These are phyloP conservation scores for Marasmius tenuissimus DNA, from an alignment of 1,284 basidiomycete genomes.

Conservation along the genomic window DNA sequence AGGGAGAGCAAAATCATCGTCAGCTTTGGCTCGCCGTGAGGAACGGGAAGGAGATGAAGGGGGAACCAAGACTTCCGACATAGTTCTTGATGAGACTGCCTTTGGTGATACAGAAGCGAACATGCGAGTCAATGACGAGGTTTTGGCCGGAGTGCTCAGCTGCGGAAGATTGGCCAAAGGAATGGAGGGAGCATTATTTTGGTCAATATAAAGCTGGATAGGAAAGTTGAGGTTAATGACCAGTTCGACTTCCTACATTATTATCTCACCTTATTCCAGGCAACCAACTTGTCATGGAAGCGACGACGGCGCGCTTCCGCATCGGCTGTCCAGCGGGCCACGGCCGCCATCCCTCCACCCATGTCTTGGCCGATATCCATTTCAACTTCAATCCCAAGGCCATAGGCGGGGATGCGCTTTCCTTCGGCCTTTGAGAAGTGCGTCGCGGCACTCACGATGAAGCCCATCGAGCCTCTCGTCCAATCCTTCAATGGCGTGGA, in stretches of 20 bases:
- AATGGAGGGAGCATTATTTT: constrained; percentile 48
- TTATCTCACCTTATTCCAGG: constrained; percentile 58
- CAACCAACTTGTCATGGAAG: constrained; percentile 57
- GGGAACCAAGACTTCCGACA: constrained; percentile 30
- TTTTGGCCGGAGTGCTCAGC: constrained; percentile 49
- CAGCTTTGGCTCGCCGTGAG: constrained; percentile 46
- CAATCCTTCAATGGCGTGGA: constrained; percentile 56
- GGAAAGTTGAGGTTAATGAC: background rate
- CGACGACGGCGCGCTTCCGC: constrained; percentile 58
- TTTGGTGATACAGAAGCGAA: constrained; percentile 75
- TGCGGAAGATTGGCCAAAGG: constrained; percentile 67
- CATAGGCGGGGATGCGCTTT: constrained; percentile 73
- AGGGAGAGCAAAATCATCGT: constrained; percentile 45
- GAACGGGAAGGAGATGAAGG: constrained; percentile 46
- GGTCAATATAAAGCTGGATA: constrained; percentile 49
- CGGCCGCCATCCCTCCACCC: constrained; percentile 77
- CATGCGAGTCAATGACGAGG: constrained; percentile 65
- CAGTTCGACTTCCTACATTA: constrained; percentile 7
- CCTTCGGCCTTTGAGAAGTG: constrained; percentile 65
- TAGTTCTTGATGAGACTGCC: constrained; percentile 39
- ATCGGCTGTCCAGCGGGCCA: constrained; percentile 78
- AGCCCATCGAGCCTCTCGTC: constrained; percentile 75
- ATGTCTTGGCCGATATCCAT: constrained; percentile 79
- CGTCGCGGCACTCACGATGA: constrained; percentile 67
- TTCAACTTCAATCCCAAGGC: constrained; percentile 82